These are phyloP conservation scores for Lichtheimia hyalospora DNA, from an alignment of 371 early-diverging fungal species.

Conservation along the genomic window DNA sequence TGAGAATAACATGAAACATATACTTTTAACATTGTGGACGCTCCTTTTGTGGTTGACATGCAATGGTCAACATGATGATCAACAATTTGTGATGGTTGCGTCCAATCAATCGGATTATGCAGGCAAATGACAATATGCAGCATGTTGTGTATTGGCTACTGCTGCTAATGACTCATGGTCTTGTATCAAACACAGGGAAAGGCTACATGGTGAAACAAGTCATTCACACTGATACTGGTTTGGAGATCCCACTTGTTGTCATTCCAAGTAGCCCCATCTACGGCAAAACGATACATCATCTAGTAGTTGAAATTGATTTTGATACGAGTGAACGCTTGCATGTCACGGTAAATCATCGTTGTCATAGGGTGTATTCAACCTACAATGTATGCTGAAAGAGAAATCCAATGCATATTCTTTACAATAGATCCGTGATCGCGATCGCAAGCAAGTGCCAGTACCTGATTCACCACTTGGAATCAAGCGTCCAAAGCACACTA, in stretches of 20 bases:
- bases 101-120: too few species aligned
- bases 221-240: constrained; percentile 11
- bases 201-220: too few species aligned
- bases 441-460: constrained; percentile 50
- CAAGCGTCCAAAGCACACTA: constrained; percentile 15
- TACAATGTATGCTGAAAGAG: not conserved
- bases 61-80: too few species aligned
- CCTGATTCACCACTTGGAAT: constrained; percentile 51
- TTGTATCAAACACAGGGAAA: too few species aligned
- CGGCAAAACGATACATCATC: constrained; percentile 44
- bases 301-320: constrained; percentile 48
- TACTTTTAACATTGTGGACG: too few species aligned
- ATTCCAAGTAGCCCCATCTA: constrained; percentile 20
- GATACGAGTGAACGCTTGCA: constrained; percentile 51
- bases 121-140: too few species aligned
- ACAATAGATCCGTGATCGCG: constrained; percentile 45
- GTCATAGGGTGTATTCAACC: too few species aligned
- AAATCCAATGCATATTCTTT: not conserved
- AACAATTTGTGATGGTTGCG: too few species aligned
- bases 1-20: too few species aligned
- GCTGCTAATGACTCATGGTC: too few species aligned
- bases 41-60: too few species aligned
- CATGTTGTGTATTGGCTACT: too few species aligned
- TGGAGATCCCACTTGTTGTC: constrained; percentile 23
- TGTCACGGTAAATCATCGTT: constrained; percentile 49